Evolutionary conservation across 208 protist genomes (phyloP).

Genomic region (Vickermania ingenoplastis): DNA sequence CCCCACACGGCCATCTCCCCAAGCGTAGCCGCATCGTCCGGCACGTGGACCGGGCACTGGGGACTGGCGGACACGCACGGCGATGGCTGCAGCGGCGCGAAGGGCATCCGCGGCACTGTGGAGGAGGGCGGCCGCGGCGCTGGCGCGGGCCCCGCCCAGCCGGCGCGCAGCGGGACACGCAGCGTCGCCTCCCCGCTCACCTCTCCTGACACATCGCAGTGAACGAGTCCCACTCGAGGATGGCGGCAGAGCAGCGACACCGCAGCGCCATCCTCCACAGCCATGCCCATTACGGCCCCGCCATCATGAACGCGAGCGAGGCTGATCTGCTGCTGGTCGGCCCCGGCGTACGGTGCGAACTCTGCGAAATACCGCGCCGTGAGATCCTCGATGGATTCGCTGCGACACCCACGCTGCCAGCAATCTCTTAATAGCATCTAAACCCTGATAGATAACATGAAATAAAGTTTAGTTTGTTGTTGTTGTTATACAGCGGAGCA

Average conservation of each 20-base stretch:
- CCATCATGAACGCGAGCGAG: constrained; percentile 27
- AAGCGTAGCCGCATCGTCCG: too few species aligned
- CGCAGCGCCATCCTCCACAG: constrained; percentile 37
- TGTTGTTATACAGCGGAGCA: too few species aligned
- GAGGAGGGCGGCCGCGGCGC: too few species aligned
- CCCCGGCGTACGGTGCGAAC: constrained; percentile 74
- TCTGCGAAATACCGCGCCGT: constrained; percentile 51
- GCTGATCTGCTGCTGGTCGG: constrained; percentile 54
- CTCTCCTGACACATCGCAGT: constrained; percentile 34
- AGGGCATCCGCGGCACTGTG: too few species aligned
- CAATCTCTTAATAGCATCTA: background rate
- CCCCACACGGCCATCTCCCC: background rate
- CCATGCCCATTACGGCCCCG: constrained; percentile 16
- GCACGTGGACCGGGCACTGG: too few species aligned
- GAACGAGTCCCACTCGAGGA: constrained; percentile 19
- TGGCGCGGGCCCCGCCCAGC: too few species aligned
- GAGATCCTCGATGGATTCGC: constrained; percentile 57
- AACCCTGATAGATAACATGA: constrained; percentile 1
- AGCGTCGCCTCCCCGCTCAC: too few species aligned
- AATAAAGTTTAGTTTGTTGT: constrained; percentile 13
- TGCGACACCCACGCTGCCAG: constrained; percentile 47
- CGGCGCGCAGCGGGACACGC: too few species aligned
- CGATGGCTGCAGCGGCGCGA: too few species aligned
- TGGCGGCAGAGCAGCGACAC: constrained; percentile 24
- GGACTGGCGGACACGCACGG: too few species aligned